Percentiles rank a stretch among this genome's conserved stretches.
phyloP scores from a whole-genome alignment of 495 filamentous ascomycete species.

The Podospora pseudocomata region DNA sequence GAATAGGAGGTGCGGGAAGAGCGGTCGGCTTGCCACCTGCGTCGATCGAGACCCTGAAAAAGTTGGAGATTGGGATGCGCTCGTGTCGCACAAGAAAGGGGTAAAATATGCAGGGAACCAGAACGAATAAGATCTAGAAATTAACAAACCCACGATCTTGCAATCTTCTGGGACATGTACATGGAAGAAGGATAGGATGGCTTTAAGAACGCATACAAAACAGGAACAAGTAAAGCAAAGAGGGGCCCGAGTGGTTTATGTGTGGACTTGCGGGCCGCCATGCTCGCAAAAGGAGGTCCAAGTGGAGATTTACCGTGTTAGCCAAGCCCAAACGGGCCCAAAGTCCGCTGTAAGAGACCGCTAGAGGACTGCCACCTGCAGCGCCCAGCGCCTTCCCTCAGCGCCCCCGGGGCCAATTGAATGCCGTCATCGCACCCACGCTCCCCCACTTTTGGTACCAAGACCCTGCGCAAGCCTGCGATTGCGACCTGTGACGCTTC shows the following conservation, averaged over 20 bases:
- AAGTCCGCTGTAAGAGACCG: background rate
- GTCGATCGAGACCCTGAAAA: slow-evolving; percentile 1
- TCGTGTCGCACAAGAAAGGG: background rate
- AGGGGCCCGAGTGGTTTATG: slow-evolving; percentile 3
- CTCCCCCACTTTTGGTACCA: slow-evolving; percentile 9
- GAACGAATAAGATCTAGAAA: background rate
- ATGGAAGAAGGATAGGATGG: background rate
- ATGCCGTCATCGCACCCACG: slow-evolving; percentile 6
- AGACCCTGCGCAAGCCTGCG: background rate
- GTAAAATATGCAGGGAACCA: background rate
- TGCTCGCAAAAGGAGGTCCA: background rate
- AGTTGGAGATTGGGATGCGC: background rate
- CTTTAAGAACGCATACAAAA: background rate
- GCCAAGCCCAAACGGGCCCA: slow-evolving; percentile 5
- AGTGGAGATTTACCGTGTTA: slow-evolving; percentile 1
- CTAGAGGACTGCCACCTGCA: background rate
- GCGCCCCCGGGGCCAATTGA: slow-evolving; percentile 2
- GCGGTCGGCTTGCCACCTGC: background rate
- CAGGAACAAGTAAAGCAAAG: slow-evolving; percentile 3
- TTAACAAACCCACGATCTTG: background rate
- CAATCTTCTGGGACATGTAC: background rate
- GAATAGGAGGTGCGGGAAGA: background rate
- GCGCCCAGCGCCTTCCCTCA: background rate
- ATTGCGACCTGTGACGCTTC: background rate
- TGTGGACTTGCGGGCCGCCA: background rate